phyloP scores from a whole-genome alignment of 1,284 basidiomycete genomes.

The Moesziomyces sp. region DNA sequence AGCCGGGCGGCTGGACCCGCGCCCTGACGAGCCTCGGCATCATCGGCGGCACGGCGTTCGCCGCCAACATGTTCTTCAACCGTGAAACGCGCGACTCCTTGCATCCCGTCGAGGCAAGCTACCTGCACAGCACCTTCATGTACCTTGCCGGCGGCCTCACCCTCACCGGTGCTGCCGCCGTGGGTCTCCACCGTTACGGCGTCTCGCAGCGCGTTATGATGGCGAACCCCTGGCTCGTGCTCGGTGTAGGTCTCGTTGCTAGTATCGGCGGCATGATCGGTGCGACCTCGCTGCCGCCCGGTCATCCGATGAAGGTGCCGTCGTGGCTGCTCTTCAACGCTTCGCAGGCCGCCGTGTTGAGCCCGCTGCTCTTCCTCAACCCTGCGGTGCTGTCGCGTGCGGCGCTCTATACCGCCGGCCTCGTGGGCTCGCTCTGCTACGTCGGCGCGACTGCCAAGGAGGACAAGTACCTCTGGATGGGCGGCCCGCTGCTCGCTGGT shows the following conservation, averaged over 20 bases:
- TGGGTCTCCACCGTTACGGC: constrained; percentile 80
- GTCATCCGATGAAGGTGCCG: constrained; percentile 66
- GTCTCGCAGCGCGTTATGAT: constrained; percentile 82
- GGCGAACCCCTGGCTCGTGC: constrained; percentile 84
- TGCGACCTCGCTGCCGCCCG: constrained; percentile 63
- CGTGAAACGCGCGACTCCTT: constrained; percentile 61
- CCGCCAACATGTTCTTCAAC: constrained; percentile 65
- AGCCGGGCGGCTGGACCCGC: constrained; percentile 60
- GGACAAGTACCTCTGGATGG: constrained; percentile 86
- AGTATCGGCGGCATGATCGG: constrained; percentile 69
- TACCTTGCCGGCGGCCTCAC: constrained; percentile 85
- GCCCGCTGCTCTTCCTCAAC: constrained; percentile 79
- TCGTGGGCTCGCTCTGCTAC: constrained; percentile 82
- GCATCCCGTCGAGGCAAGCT: constrained; percentile 61
- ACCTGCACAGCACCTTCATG: constrained; percentile 84
- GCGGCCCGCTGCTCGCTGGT: constrained; percentile 74
- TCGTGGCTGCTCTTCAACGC: constrained; percentile 77
- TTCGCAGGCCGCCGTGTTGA: constrained; percentile 80
- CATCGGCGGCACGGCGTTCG: constrained; percentile 63
- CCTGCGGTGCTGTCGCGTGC: constrained; percentile 88
- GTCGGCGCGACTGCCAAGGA: constrained; percentile 88
- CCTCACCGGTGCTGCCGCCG: constrained; percentile 81
- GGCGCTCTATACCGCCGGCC: constrained; percentile 85
- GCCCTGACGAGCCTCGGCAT: constrained; percentile 60
- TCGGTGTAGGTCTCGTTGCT: constrained; percentile 78